Conservation (phyloP, 192 early-diverging fungal species). For the Coemansia sp. region DNA sequence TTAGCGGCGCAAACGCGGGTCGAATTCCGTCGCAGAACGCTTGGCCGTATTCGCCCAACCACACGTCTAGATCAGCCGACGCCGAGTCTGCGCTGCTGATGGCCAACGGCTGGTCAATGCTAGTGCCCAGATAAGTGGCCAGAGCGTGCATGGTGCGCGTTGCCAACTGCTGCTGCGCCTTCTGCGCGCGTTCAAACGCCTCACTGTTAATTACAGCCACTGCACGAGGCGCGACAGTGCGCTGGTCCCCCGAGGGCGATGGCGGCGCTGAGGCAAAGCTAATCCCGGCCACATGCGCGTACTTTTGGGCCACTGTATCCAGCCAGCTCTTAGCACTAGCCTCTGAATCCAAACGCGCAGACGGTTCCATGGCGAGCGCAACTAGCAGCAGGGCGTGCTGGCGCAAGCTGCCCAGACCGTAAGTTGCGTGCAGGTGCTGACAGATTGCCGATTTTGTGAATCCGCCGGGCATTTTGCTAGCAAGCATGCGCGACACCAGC, state of each 20-base stretch:
- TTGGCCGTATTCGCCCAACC: slow-evolving; percentile 80
- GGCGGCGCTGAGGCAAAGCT: slow-evolving; percentile 17
- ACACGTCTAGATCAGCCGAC: no score
- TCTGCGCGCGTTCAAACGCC: slow-evolving; percentile 76
- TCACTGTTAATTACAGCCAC: slow-evolving; percentile 79
- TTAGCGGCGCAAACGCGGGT: slow-evolving; percentile 69
- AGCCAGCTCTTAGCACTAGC: slow-evolving; percentile 78
- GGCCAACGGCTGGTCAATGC: slow-evolving; percentile 54
- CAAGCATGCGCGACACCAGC: slow-evolving; percentile 75
- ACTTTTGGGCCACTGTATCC: slow-evolving; percentile 63
- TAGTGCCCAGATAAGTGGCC: slow-evolving; percentile 68
- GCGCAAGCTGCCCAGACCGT: slow-evolving; percentile 73
- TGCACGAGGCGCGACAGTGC: slow-evolving; percentile 44
- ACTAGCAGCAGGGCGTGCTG: slow-evolving; percentile 72
- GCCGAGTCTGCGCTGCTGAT: no score
- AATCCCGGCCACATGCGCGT: slow-evolving; percentile 67
- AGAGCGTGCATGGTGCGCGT: slow-evolving; percentile 72
- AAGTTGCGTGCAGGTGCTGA: slow-evolving; percentile 63
- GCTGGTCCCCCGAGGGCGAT: background rate
- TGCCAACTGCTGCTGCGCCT: slow-evolving; percentile 65
- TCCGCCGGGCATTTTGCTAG: slow-evolving; percentile 90
- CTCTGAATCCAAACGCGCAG: slow-evolving; percentile 69
- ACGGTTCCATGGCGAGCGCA: slow-evolving; percentile 77
- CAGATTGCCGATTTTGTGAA: slow-evolving; percentile 76
- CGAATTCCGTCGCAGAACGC: slow-evolving; percentile 79